Evolutionary conservation across 345 rosid species (phyloP).

Genomic region (Hevea brasiliensis): DNA sequence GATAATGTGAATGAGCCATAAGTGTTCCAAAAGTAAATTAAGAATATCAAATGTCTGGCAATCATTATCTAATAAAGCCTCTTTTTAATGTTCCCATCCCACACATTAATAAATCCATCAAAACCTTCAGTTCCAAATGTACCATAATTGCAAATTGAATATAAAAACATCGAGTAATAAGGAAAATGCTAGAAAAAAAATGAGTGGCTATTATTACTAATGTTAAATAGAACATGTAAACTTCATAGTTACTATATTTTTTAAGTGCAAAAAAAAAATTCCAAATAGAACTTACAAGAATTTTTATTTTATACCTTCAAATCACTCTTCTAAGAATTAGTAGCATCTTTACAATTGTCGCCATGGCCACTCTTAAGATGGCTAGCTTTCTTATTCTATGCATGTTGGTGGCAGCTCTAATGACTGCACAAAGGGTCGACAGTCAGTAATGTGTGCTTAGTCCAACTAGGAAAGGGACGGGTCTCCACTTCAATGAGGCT

Average conservation of each 20-base stretch:
- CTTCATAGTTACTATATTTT: neutral
- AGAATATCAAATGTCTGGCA: neutral
- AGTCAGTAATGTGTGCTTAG: no score
- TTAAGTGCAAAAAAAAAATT: neutral
- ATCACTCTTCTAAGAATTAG: no score
- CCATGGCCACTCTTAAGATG: no score
- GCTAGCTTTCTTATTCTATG: no score
- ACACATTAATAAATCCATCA: constrained; percentile 93
- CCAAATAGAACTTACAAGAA: neutral
- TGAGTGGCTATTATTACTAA: neutral
- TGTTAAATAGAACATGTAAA: neutral
- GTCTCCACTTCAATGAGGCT: no score
- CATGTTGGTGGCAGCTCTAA: no score
- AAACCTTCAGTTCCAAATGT: constrained; percentile 99
- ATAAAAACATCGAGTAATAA: constrained; percentile 10
- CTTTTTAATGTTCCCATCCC: constrained; percentile 99
- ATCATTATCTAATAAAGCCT: constrained; percentile 82
- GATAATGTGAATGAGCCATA: neutral
- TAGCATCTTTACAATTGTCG: no score
- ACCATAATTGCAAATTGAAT: constrained; percentile 69
- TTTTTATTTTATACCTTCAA: neutral
- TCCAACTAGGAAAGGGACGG: no score
- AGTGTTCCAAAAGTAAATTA: neutral
- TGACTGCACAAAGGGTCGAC: no score
- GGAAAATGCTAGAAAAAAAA: neutral